Conservation (phyloP, 108 stramenopile species). For the Epithemia pelagica region DNA sequence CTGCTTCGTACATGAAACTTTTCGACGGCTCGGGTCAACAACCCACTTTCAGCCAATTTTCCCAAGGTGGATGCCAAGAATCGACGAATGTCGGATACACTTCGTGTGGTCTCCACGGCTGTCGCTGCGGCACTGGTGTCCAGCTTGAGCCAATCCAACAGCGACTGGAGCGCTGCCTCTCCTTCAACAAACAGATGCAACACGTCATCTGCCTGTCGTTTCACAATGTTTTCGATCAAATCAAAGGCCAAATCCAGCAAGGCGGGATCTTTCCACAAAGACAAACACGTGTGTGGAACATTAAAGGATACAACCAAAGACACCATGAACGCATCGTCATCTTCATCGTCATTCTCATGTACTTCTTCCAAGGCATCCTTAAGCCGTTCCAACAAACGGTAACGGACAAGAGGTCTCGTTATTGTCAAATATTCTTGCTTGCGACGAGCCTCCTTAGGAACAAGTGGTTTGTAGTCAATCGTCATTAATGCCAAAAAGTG, state of each 20-base stretch:
- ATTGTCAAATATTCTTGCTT: constrained; percentile 32
- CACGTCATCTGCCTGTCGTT: constrained; percentile 35
- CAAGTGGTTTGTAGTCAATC: constrained; percentile 30
- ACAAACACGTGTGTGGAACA: constrained; percentile 51
- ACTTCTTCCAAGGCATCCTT: constrained; percentile 32
- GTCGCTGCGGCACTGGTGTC: constrained; percentile 12
- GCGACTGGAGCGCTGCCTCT: constrained; percentile 39
- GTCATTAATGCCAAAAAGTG: constrained; percentile 34
- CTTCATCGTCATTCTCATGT: background rate
- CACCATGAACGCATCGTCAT: constrained; percentile 29
- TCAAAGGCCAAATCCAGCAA: constrained; percentile 48
- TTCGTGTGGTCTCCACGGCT: constrained; percentile 10
- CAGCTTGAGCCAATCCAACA: constrained; percentile 62
- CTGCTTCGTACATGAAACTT: constrained; percentile 42
- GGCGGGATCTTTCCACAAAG: constrained; percentile 48
- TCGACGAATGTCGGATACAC: constrained; percentile 29
- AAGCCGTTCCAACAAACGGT: constrained; percentile 47
- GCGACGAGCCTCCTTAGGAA: constrained; percentile 20
- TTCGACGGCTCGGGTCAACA: constrained; percentile 44
- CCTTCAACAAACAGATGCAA: constrained; percentile 48
- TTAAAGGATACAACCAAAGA: constrained; percentile 44
- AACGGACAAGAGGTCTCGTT: constrained; percentile 41
- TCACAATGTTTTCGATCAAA: constrained; percentile 39
- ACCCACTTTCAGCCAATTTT: constrained; percentile 48
- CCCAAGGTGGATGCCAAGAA: constrained; percentile 44